These are phyloP conservation scores for Sporothrix pseudoabietina DNA, from an alignment of 2,329 filamentous ascomycete species.

Conservation along the genomic window DNA sequence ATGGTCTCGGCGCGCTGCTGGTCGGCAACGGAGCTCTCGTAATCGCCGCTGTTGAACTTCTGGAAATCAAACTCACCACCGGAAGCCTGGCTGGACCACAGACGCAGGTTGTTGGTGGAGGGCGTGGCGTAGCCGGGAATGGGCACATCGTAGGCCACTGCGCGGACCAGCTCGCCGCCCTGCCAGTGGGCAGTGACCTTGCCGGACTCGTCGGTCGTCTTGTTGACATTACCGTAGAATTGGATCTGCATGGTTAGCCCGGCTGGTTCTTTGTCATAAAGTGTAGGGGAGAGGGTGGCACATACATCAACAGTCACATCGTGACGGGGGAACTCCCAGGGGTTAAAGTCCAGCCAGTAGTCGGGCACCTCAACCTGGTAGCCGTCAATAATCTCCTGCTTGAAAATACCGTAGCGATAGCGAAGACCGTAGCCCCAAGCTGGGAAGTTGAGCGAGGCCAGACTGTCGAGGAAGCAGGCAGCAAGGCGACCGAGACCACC, in stretches of 20 bases:
- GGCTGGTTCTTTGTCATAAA: background rate
- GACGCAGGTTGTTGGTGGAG: slow-evolving; percentile 92
- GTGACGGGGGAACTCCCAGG: slow-evolving; percentile 96
- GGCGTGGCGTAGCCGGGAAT: slow-evolving; percentile 88
- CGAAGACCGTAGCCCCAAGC: slow-evolving; percentile 97
- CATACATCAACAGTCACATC: slow-evolving; percentile 87
- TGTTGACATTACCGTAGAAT: slow-evolving; percentile 87
- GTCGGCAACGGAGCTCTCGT: slow-evolving; percentile 96
- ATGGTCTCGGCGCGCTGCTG: slow-evolving; percentile 99
- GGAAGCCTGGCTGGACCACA: slow-evolving; percentile 97
- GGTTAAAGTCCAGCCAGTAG: slow-evolving; percentile 99
- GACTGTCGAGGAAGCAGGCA: slow-evolving; percentile 94
- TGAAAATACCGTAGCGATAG: slow-evolving; percentile 98
- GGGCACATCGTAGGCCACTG: slow-evolving; percentile 89
- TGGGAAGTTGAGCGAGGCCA: slow-evolving; percentile 91
- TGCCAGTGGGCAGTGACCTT: slow-evolving; percentile 80
- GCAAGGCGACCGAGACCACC: slow-evolving; percentile 92
- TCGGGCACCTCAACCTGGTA: slow-evolving; percentile 98
- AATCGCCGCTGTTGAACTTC: slow-evolving; percentile 98
- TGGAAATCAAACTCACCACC: slow-evolving; percentile 99
- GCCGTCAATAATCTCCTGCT: slow-evolving; percentile 97
- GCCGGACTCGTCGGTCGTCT: slow-evolving; percentile 72
- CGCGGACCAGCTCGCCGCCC: slow-evolving; percentile 87
- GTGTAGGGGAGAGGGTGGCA: slow-evolving; percentile 15
- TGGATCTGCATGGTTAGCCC: slow-evolving; percentile 61